Percentiles rank a stretch among this genome's conserved stretches.
Conservation (phyloP, 2,329 filamentous ascomycete species). For the Podosphaera xanthii region DNA sequence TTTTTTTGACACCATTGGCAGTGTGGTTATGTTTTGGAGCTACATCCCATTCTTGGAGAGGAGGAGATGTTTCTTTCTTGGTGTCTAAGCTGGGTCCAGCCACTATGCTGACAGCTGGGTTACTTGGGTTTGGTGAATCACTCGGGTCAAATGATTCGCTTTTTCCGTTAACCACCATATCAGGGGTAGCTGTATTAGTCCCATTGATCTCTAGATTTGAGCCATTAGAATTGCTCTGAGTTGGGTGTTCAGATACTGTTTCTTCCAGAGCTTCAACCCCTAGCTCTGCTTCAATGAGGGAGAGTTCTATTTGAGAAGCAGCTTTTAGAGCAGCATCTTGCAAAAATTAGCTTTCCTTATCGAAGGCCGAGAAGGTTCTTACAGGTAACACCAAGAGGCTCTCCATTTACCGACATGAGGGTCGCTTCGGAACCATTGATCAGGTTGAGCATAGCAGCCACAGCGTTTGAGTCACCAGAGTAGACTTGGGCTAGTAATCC, state of each 20-base stretch:
- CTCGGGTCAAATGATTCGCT: too few relatives aligned
- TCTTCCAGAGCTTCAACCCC: too few relatives aligned
- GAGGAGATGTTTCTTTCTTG: conserved; percentile 11
- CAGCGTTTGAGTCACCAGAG: conserved; percentile 51
- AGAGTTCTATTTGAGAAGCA: conserved; percentile 16
- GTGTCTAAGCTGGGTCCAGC: conserved; percentile 44
- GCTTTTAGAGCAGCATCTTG: not conserved
- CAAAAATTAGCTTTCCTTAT: not conserved
- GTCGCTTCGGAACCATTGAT: conserved; percentile 48
- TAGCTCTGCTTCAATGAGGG: conserved; percentile 10
- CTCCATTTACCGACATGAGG: conserved; percentile 40
- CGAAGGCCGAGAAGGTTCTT: conserved; percentile 16
- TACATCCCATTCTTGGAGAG: conserved; percentile 22
- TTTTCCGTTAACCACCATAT: too few relatives aligned
- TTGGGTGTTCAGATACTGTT: too few relatives aligned
- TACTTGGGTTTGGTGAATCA: conserved; percentile 19
- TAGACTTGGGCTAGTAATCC: conserved; percentile 60
- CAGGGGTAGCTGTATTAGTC: too few relatives aligned
- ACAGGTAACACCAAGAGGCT: conserved; percentile 50
- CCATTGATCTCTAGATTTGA: too few relatives aligned
- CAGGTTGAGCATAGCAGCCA: conserved; percentile 53
- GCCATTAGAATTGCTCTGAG: too few relatives aligned
- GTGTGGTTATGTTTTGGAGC: conserved; percentile 44
- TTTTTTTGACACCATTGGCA: conserved; percentile 47
- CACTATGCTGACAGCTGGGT: conserved; percentile 33